Percentiles rank a stretch among this genome's conserved stretches.
phyloP scores from a whole-genome alignment of 2,329 filamentous ascomycete species.

The Microcyclospora tardicrescens region DNA sequence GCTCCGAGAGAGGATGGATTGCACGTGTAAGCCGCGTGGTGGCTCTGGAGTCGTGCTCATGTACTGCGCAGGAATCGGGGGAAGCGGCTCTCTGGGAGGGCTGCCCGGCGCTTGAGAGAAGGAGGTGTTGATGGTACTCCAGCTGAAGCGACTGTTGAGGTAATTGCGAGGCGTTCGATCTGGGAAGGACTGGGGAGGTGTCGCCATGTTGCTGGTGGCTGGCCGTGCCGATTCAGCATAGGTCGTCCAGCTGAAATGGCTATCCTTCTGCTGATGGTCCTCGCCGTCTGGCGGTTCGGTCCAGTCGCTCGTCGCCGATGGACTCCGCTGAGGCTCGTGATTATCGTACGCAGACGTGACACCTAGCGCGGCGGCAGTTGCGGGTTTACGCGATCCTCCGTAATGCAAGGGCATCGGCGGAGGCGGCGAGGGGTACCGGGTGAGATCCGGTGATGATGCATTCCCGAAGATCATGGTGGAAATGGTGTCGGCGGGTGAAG shows the following conservation, averaged over 20 bases:
- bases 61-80: conserved; percentile 22
- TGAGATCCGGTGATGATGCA: conserved; percentile 1
- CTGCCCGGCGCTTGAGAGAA: conserved; percentile 26
- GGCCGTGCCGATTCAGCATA: conserved; percentile 11
- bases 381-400: conserved; percentile 11
- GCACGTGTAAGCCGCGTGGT: conserved; percentile 9
- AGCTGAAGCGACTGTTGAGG: conserved; percentile 28
- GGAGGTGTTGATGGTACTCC: conserved; percentile 28
- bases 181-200: background rate
- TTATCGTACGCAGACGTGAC: conserved; percentile 10
- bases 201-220: conserved; percentile 9
- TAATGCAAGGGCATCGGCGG: conserved; percentile 1
- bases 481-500: conserved; percentile 10
- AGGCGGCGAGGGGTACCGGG: conserved; percentile 1
- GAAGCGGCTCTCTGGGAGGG: conserved; percentile 30
- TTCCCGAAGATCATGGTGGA: conserved; percentile 5
- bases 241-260: conserved; percentile 25
- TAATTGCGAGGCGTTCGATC: conserved; percentile 1
- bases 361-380: conserved; percentile 13
- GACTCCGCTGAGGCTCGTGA: conserved; percentile 10
- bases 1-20: conserved; percentile 22
- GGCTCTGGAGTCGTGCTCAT: conserved; percentile 1
- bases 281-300: conserved; percentile 2
- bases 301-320: conserved; percentile 7
- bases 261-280: conserved; percentile 5